Conservation (phyloP, 192 early-diverging fungal species). For the Linnemannia hyalina region DNA sequence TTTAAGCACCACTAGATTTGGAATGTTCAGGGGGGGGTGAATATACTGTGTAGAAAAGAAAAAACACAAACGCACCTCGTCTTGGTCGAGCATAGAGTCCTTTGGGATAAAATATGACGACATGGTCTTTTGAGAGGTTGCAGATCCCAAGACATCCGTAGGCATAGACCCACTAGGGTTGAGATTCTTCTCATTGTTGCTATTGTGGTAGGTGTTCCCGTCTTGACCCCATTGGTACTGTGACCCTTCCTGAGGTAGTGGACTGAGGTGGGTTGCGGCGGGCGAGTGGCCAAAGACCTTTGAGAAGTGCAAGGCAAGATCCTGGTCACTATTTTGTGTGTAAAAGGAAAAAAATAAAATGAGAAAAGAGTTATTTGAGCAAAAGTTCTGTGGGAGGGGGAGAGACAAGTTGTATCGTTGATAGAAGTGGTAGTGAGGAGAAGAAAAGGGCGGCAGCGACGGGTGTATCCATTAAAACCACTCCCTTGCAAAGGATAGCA, state of each 20-base stretch:
- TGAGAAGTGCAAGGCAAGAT: conserved; percentile 44
- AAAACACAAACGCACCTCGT: conserved; percentile 21
- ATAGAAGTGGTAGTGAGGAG: too few relatives aligned
- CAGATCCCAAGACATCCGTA: background rate
- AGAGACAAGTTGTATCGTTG: too few relatives aligned
- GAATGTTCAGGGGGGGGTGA: background rate
- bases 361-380: background rate
- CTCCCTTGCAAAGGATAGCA: too few relatives aligned
- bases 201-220: background rate
- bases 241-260: conserved; percentile 6
- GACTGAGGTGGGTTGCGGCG: conserved; percentile 32
- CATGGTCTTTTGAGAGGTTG: conserved; percentile 5
- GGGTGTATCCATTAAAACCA: too few relatives aligned
- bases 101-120: conserved; percentile 38
- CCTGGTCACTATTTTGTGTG: conserved; percentile 30
- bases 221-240: background rate
- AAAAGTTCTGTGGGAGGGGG: background rate
- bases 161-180: background rate
- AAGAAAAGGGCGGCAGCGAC: too few relatives aligned
- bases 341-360: background rate
- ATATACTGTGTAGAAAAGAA: background rate
- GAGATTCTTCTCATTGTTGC: background rate
- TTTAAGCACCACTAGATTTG: background rate
- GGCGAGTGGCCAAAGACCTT: conserved; percentile 55
- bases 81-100: conserved; percentile 28